Evolutionary conservation across 2,329 filamentous ascomycete genomes (phyloP).

Genomic region (Apiospora marii): DNA sequence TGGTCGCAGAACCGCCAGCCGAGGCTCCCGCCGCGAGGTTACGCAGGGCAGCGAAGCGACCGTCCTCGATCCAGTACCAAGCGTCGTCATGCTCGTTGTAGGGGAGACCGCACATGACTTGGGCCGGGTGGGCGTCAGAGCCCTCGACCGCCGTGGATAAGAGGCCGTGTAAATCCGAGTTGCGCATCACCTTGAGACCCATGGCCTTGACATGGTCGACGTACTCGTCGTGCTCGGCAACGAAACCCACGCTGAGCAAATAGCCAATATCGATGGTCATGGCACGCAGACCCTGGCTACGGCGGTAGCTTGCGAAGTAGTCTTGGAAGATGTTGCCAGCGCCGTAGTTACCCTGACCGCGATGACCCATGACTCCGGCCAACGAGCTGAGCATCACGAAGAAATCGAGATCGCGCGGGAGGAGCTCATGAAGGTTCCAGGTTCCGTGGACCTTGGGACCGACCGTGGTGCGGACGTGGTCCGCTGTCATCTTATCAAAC

Average conservation of each 20-base stretch:
- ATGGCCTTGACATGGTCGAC: constrained; percentile 13
- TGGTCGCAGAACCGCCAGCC: neutral
- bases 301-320: constrained; percentile 40
- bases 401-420: constrained; percentile 42
- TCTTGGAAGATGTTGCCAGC: constrained; percentile 46
- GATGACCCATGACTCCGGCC: constrained; percentile 33
- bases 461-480: constrained; percentile 55
- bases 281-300: constrained; percentile 38
- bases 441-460: constrained; percentile 60
- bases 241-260: constrained; percentile 32
- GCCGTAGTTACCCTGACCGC: constrained; percentile 42
- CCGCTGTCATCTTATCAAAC: constrained; percentile 60
- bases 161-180: neutral
- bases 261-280: constrained; percentile 44
- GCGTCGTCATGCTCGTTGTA: constrained; percentile 8
- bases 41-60: neutral
- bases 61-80: constrained; percentile 9
- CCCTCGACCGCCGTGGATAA: neutral
- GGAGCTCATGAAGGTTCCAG: constrained; percentile 60
- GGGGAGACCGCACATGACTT: constrained; percentile 1
- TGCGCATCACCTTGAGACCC: constrained; percentile 17
- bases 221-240: constrained; percentile 20
- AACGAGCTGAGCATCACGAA: constrained; percentile 37
- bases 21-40: neutral
- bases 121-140: neutral